Evolutionary conservation across 1,139 yeast genomes (phyloP), one percentile per base, ranked within the genome.

Genomic region (Geotrichum bryndzae): DNA sequence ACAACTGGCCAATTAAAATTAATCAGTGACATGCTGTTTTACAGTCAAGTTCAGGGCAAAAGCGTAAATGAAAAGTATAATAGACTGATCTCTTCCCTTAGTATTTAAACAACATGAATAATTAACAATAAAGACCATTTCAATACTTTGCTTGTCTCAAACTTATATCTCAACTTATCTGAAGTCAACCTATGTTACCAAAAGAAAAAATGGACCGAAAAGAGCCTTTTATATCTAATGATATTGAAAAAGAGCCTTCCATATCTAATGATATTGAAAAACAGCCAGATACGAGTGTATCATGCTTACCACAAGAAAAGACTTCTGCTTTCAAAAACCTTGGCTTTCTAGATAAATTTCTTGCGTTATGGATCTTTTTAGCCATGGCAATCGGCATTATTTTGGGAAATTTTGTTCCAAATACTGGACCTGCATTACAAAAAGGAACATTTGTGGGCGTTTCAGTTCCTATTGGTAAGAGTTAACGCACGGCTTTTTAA

Each of bases 391-490:
- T 68, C n/a, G 75, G 75, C 11, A 67, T 72, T 25, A 59, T 72
- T n/a, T 60, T 72, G 18, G 74, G 74, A n/a, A 65, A 70, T 56
- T 73, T 64, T 60, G 73, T 68, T 7, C 74, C 74, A 1, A 64
- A 60, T 27, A 65, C 68, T 3, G 65, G 66, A 6, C 64, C 63
- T 10, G 66, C 66, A 51, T 65, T 73, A 10, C 66, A 66, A 35
- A 63, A 64, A 33, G 72, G 71, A 23, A 61, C 68, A 29, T 70
- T 72, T 51, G 71, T 67, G 2, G 71, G 70, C 7, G 75, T 73
- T n/a, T 67, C 70, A 2, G 66, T 80, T 8, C 87, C 87, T 0
- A 70, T 83, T 33, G 54, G 58, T 56, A 56, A 23, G 58, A 13
- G 8, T 5, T 15, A 23, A 3, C 7, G 3, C 35, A 3, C 3